phyloP scores from a whole-genome alignment of 257 asterid genomes.

The Fraxinus anomala region DNA sequence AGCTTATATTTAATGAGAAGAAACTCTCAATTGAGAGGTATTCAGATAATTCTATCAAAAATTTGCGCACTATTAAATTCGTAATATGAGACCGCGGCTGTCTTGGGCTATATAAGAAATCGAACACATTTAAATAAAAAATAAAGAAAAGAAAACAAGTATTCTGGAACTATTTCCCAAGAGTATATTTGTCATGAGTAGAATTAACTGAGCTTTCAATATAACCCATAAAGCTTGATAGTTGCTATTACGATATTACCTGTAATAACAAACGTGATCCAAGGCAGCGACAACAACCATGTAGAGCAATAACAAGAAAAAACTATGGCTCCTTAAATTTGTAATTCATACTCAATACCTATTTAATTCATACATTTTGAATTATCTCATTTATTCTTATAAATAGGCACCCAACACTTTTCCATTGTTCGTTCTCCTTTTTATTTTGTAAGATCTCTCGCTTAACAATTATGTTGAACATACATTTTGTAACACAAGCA shows the following conservation, averaged over 20 bases:
- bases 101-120: not conserved
- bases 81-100: not conserved
- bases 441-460: not conserved
- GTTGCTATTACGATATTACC: not conserved
- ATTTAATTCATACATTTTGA: not conserved
- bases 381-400: not conserved
- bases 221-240: not conserved
- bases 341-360: not conserved
- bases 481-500: not conserved
- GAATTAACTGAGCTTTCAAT: not conserved
- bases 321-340: not conserved
- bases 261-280: not conserved
- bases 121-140: not conserved
- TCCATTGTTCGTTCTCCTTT: not conserved
- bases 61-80: not conserved
- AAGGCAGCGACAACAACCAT: not conserved
- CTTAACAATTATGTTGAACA: not conserved
- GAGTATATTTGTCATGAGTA: too few species aligned
- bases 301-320: not conserved
- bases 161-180: not conserved
- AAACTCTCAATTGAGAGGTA: too few species aligned
- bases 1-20: too few species aligned
- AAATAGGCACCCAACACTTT: not conserved
- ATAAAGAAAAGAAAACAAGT: not conserved
- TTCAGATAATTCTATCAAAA: too few species aligned